Conservation (phyloP, 495 filamentous ascomycete species). For the Hypomontagnella submonticulosa region DNA sequence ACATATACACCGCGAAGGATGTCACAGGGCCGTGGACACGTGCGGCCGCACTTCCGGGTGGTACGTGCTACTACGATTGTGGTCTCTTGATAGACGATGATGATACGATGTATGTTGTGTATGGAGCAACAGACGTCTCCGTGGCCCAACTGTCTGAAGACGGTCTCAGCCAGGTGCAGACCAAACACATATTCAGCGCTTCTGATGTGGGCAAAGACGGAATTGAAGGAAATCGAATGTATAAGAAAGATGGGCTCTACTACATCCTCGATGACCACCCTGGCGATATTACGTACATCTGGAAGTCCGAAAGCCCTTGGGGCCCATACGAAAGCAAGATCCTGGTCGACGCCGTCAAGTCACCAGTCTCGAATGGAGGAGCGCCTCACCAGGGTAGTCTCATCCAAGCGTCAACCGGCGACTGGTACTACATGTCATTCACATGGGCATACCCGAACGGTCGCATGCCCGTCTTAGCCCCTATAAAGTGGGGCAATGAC, state of each 20-base stretch:
- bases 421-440: conserved; percentile 71
- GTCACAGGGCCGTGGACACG: conserved; percentile 39
- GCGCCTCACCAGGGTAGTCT: conserved; percentile 66
- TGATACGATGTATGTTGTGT: conserved; percentile 67
- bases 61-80: conserved; percentile 67
- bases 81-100: conserved; percentile 68
- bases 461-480: conserved; percentile 67
- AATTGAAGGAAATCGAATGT: conserved; percentile 68
- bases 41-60: conserved; percentile 25
- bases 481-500: conserved; percentile 60
- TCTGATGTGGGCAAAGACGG: conserved; percentile 46
- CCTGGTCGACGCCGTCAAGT: conserved; percentile 49
- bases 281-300: conserved; percentile 58
- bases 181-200: conserved; percentile 55
- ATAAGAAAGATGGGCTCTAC: conserved; percentile 64
- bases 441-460: conserved; percentile 65
- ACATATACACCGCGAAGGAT: conserved; percentile 61
- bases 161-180: conserved; percentile 55
- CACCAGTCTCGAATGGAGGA: conserved; percentile 59
- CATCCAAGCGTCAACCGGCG: conserved; percentile 60
- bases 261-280: conserved; percentile 64
- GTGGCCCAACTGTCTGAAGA: conserved; percentile 64
- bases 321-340: conserved; percentile 59
- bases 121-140: conserved; percentile 60
- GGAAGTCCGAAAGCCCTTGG: conserved; percentile 58